Conservation (phyloP, 1,284 basidiomycete genomes). For the Trametes versicolor region DNA sequence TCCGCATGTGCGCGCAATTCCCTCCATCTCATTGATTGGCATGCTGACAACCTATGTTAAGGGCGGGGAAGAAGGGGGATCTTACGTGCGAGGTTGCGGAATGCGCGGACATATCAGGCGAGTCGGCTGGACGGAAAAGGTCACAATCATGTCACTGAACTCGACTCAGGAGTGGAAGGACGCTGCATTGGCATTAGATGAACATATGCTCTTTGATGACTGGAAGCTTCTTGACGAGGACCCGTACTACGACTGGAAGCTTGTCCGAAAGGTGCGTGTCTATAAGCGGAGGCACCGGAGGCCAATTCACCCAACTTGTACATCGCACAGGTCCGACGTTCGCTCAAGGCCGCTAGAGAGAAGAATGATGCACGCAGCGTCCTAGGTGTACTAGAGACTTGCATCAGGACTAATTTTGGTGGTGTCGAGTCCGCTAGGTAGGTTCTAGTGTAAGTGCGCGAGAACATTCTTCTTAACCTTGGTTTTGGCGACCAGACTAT, state of each 20-base stretch:
- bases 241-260: constrained; percentile 88
- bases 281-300: not conserved
- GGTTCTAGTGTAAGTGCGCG: constrained; percentile 20
- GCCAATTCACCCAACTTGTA: not conserved
- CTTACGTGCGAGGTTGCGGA: constrained; percentile 79
- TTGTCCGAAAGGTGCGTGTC: constrained; percentile 73
- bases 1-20: constrained; percentile 75
- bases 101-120: constrained; percentile 75
- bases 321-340: constrained; percentile 64
- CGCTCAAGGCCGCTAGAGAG: constrained; percentile 68
- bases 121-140: not conserved
- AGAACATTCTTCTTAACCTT: constrained; percentile 16
- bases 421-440: constrained; percentile 89
- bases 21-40: not conserved
- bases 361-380: constrained; percentile 86
- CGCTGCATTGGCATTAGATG: constrained; percentile 83
- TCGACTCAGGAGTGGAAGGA: constrained; percentile 81
- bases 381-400: constrained; percentile 92
- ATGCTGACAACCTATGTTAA: constrained; percentile 37
- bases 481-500: constrained; percentile 63
- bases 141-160: constrained; percentile 7
- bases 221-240: constrained; percentile 93
- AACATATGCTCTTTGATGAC: constrained; percentile 83
- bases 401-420: constrained; percentile 94
- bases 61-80: constrained; percentile 89